phyloP scores from a whole-genome alignment of 2,329 filamentous ascomycete genomes.

The Drechslerella stenobrocha region DNA sequence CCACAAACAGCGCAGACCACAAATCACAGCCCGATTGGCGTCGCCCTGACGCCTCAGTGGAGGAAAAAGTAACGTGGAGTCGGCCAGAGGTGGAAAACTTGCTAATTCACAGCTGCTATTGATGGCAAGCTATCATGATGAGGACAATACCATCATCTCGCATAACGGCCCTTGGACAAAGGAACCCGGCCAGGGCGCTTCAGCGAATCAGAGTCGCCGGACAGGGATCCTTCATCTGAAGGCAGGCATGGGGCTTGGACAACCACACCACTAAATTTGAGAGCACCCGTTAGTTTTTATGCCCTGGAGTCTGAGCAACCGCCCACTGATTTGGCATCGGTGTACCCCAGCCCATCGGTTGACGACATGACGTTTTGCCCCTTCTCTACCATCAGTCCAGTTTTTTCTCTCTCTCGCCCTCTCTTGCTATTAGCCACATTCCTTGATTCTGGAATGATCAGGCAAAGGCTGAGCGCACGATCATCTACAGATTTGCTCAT shows the following conservation, averaged over 20 bases:
- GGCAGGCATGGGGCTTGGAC: constrained; percentile 1
- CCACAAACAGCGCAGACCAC: constrained; percentile 44
- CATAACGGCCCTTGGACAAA: constrained; percentile 42
- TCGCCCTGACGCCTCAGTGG: constrained; percentile 27
- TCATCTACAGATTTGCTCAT: constrained; percentile 13
- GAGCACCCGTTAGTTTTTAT: constrained; percentile 38
- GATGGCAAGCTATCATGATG: constrained; percentile 37
- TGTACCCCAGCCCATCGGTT: not conserved
- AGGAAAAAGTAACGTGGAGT: constrained; percentile 15
- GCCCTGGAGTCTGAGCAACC: constrained; percentile 46
- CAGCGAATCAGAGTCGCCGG: constrained; percentile 32
- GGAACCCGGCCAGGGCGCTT: constrained; percentile 15
- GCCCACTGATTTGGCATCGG: constrained; percentile 16
- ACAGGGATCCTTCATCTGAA: constrained; percentile 10
- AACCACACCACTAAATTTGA: constrained; percentile 38
- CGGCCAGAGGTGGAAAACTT: not conserved
- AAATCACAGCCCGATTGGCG: constrained; percentile 40
- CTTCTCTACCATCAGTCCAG: constrained; percentile 15
- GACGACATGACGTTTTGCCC: constrained; percentile 33
- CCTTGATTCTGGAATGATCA: not conserved
- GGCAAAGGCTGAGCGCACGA: constrained; percentile 14
- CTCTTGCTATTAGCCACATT: constrained; percentile 26
- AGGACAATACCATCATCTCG: constrained; percentile 46
- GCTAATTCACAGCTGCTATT: constrained; percentile 32
- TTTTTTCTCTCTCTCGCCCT: constrained; percentile 1